phyloP scores from a whole-genome alignment of 2,329 filamentous ascomycete genomes.

The Aspergillus sp. region DNA sequence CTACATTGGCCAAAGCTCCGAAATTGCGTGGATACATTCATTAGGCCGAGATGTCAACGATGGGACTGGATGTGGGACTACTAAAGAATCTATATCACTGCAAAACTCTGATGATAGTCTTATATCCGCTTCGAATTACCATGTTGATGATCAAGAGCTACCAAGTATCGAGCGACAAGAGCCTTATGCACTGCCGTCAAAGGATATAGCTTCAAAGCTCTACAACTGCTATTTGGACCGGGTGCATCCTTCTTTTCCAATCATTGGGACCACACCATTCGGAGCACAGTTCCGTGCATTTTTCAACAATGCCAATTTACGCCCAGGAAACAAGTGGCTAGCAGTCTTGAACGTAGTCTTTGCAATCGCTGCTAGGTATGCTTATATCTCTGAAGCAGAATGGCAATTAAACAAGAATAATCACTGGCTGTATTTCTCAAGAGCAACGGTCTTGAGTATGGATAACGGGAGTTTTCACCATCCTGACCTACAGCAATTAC shows the following conservation, averaged over 20 bases:
- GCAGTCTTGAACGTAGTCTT: conserved; percentile 50
- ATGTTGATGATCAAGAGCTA: conserved; percentile 45
- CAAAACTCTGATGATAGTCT: conserved; percentile 28
- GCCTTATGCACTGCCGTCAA: conserved; percentile 39
- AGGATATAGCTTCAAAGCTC: conserved; percentile 40
- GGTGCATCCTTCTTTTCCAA: conserved; percentile 49
- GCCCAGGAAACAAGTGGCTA: conserved; percentile 44
- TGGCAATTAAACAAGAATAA: conserved; percentile 41
- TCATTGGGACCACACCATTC: conserved; percentile 45
- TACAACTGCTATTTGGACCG: conserved; percentile 45
- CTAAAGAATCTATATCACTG: conserved; percentile 27
- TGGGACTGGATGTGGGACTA: conserved; percentile 25
- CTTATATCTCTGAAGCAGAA: conserved; percentile 38
- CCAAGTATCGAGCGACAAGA: conserved; percentile 37
- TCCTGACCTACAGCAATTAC: conserved; percentile 46
- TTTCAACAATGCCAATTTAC: conserved; percentile 34
- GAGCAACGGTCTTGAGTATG: conserved; percentile 42
- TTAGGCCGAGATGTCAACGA: conserved; percentile 37
- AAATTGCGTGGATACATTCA: conserved; percentile 48
- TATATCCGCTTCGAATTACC: conserved; percentile 39
- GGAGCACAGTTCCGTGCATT: conserved; percentile 45
- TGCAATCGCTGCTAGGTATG: conserved; percentile 45
- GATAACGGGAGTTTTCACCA: conserved; percentile 43
- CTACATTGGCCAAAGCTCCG: conserved; percentile 49
- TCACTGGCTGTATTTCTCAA: conserved; percentile 44